Evolutionary conservation across 495 filamentous ascomycete genomes (phyloP).

Genomic region (Podospora pseudoanserina): DNA sequence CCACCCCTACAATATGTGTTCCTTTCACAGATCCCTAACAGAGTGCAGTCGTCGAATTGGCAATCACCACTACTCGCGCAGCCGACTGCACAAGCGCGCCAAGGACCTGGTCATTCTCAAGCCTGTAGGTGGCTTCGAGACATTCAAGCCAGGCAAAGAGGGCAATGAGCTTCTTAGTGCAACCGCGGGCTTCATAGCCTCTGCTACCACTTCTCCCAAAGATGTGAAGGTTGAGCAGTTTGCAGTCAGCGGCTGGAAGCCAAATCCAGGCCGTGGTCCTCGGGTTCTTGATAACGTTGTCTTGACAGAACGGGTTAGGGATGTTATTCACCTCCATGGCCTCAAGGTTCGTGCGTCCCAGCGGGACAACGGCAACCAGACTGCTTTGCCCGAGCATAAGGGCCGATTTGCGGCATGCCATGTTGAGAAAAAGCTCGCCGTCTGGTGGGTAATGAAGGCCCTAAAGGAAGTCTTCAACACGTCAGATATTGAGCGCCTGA

Average conservation of each 20-base stretch:
- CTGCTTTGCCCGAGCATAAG: slow-evolving; percentile 2
- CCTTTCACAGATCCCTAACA: too few species aligned
- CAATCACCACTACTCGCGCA: background rate
- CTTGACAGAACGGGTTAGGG: slow-evolving; percentile 9
- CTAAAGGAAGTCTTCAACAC: slow-evolving; percentile 11
- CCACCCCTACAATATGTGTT: background rate
- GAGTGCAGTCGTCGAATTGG: slow-evolving; percentile 6
- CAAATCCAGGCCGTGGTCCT: background rate
- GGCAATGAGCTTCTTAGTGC: background rate
- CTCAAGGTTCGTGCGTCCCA: background rate
- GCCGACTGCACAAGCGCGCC: slow-evolving; percentile 4
- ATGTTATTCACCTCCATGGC: background rate
- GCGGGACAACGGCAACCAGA: slow-evolving; percentile 12
- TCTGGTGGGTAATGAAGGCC: slow-evolving; percentile 13
- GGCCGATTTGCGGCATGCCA: slow-evolving; percentile 12
- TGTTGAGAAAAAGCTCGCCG: slow-evolving; percentile 17
- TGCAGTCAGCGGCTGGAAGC: slow-evolving; percentile 17
- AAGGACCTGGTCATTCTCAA: background rate
- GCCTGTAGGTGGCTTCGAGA: background rate
- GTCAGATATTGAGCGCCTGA: slow-evolving; percentile 3
- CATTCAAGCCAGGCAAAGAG: slow-evolving; percentile 3
- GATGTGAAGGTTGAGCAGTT: background rate
- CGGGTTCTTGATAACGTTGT: slow-evolving; percentile 10
- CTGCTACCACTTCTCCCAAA: background rate
- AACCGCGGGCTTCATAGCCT: slow-evolving; percentile 13